Evolutionary conservation across 352 stramenopile genomes (phyloP), one percentile per base, ranked within the genome.

Genomic region (Pythium scleroteichum): DNA sequence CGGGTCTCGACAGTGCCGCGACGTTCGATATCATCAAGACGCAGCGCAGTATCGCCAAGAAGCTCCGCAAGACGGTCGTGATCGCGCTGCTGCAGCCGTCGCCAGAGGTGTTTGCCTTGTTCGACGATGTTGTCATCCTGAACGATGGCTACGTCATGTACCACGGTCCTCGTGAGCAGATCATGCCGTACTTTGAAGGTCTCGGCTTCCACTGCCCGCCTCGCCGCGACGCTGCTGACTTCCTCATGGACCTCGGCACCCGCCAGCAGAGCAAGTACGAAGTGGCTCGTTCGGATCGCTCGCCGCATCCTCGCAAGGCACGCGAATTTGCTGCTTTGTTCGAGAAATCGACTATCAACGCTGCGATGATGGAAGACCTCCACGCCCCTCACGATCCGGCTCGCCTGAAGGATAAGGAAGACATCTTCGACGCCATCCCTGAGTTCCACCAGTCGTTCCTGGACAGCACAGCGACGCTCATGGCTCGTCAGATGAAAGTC

Each of bases 1-100:
- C 90, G 32, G 94, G 94, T 2, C 74, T 98, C 8, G 92, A 98
- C 74, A 85, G 79, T 40, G 82, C 87, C 1, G 92, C 88, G 4
- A 96, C 90, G 2, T 96, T 81, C 61, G 90, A 97, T 59, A 97
- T 98, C 64, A 75, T 88, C 62, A 63, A 56, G 45, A 63, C 42
- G 8, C 53, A 95, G 10, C 67, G 56, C 13, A 61, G 72, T 50
- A 55, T 73, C 17, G 72, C 71, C 44, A 59, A 55, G 45, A 57
- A 53, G 35, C 59, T 75, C 50, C 64, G 41, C 39, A 68, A 69
- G 58, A 72, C 68, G 75, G 78, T 40, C 56, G 82, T 9, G 56
- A 96, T 12, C 71, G 58, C n/a, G 62, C 72, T 60, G 23, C 69
- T 14, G 71, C 72, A 39, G 24, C 59, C 13, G 19, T 59, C 14